A percentile compares a stretch with the other conserved stretches of the same genome.
phyloP scores from a whole-genome alignment of 2,329 filamentous ascomycete species.

The Gremmenia infestans region DNA sequence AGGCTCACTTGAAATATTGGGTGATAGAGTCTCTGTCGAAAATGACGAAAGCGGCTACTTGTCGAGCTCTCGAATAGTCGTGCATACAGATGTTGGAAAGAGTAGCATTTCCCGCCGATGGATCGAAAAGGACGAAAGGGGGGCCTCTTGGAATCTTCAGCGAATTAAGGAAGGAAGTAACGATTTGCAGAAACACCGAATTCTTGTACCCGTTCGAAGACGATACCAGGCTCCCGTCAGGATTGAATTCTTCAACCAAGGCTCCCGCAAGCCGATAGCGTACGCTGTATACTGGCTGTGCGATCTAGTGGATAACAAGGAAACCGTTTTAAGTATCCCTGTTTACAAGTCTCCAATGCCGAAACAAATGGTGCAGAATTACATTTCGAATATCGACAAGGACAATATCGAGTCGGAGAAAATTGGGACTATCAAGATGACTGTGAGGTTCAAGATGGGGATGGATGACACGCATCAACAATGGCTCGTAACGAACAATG shows the following conservation, averaged over 20 bases:
- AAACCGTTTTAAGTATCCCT: constrained; percentile 9
- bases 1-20: constrained; percentile 14
- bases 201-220: constrained; percentile 13
- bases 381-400: constrained; percentile 10
- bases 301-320: constrained; percentile 15
- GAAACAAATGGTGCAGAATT: constrained; percentile 16
- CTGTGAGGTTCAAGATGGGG: constrained; percentile 17
- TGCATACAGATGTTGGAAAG: constrained; percentile 17
- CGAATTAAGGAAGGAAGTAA: constrained; percentile 8
- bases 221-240: constrained; percentile 15
- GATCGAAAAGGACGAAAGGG: constrained; percentile 7
- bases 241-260: constrained; percentile 16
- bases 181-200: constrained; percentile 11
- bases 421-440: constrained; percentile 11
- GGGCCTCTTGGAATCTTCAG: constrained; percentile 10
- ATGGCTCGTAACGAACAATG: constrained; percentile 17
- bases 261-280: constrained; percentile 10
- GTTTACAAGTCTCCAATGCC: constrained; percentile 15
- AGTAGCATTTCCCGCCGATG: constrained; percentile 9
- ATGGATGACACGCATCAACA: constrained; percentile 17
- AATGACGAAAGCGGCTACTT: constrained; percentile 4
- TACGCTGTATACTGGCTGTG: constrained; percentile 17
- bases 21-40: constrained; percentile 11
- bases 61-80: constrained; percentile 8
- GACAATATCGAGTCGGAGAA: constrained; percentile 10